Conservation (phyloP, 2,329 filamentous ascomycete species). For the Teratosphaeria epicoccoides region DNA sequence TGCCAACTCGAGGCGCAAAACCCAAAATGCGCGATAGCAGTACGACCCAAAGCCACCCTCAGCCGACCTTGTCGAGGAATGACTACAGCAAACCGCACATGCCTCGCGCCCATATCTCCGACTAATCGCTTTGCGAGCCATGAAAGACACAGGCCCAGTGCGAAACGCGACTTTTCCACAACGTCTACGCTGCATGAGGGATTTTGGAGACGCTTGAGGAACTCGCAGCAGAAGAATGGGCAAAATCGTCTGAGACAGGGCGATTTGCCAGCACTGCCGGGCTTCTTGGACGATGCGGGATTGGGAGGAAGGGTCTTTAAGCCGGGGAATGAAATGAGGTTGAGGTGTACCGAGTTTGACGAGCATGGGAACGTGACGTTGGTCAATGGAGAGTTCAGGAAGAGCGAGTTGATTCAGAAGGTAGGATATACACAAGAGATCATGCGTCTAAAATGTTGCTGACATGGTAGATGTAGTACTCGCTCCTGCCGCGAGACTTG, state of each 20-base stretch:
- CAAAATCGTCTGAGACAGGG: conserved; percentile 38
- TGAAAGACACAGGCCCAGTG: conserved; percentile 9
- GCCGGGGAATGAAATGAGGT: conserved; percentile 69
- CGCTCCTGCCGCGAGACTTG: conserved; percentile 82
- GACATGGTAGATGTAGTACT: conserved; percentile 47
- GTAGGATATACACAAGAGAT: neutral
- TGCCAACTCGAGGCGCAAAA: conserved; percentile 50
- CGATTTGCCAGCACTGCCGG: conserved; percentile 44
- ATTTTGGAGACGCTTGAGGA: conserved; percentile 20
- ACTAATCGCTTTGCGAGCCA: conserved; percentile 8
- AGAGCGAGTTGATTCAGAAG: conserved; percentile 92
- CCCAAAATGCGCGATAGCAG: neutral
- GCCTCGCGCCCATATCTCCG: neutral
- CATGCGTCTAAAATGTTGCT: conserved; percentile 32
- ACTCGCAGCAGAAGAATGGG: conserved; percentile 6
- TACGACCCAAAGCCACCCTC: neutral
- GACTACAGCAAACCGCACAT: conserved; percentile 1
- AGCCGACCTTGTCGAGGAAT: conserved; percentile 5
- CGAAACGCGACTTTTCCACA: conserved; percentile 12
- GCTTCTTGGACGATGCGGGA: conserved; percentile 50
- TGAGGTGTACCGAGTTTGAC: conserved; percentile 92
- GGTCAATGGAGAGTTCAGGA: conserved; percentile 92
- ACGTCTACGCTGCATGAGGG: conserved; percentile 10
- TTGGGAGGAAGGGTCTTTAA: conserved; percentile 60
- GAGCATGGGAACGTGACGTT: conserved; percentile 84